Evolutionary conservation across 306 rosid species (phyloP).

Genomic region (Erythrophleum fordii): DNA sequence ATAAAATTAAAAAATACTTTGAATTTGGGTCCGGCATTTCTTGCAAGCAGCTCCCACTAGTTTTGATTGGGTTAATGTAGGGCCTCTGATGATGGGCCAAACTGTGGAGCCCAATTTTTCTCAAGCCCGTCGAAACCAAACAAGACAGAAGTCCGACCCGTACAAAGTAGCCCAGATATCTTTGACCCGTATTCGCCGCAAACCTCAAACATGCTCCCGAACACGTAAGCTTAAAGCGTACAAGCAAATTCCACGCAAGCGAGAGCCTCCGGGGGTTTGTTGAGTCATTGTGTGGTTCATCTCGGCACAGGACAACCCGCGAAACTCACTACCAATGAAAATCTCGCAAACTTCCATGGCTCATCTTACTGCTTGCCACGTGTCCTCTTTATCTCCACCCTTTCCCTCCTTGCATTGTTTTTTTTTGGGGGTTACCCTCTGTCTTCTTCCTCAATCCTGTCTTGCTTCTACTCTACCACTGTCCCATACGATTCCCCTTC

Average conservation of each 20-base stretch:
- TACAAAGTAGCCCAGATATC: background rate
- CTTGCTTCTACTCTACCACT: slow-evolving; percentile 17
- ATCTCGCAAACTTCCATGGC: slow-evolving; percentile 32
- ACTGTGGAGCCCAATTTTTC: background rate
- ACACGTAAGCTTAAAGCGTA: slow-evolving; percentile 50
- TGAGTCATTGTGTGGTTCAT: slow-evolving; percentile 40
- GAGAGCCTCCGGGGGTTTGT: background rate
- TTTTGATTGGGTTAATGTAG: background rate
- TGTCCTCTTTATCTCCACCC: slow-evolving; percentile 66
- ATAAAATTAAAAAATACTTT: background rate
- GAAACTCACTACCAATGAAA: slow-evolving; percentile 55
- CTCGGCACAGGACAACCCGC: slow-evolving; percentile 9
- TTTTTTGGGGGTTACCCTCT: background rate
- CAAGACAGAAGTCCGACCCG: background rate
- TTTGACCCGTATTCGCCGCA: background rate
- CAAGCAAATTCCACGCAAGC: slow-evolving; percentile 34
- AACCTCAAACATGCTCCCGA: background rate
- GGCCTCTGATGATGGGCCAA: background rate
- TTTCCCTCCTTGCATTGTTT: slow-evolving; percentile 30
- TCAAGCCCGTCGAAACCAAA: background rate
- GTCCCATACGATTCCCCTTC: background rate
- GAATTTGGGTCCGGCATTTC: background rate
- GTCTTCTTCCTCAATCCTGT: slow-evolving; percentile 28
- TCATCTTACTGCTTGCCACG: slow-evolving; percentile 68
- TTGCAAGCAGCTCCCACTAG: background rate